Evolutionary conservation across 768 basidiomycete genomes (phyloP).

Genomic region (Sarcomyxa edulis): DNA sequence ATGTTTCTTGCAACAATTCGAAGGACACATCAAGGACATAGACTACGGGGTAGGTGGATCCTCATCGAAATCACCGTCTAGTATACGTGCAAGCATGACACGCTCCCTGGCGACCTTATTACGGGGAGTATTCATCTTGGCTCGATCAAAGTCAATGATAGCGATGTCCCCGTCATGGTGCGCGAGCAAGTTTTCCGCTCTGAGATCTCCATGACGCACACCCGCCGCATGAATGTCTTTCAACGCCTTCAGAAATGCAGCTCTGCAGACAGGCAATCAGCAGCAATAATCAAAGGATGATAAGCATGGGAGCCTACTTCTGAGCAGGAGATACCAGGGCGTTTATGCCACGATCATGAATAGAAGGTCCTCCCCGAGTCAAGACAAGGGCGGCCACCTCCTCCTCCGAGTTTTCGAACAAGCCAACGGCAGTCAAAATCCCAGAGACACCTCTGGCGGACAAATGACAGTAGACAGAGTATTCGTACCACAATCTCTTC

Average conservation of each 20-base stretch:
- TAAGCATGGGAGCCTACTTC: background rate
- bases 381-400: slow-evolving; percentile 5
- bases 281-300: background rate
- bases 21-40: no score
- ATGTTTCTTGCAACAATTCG: no score
- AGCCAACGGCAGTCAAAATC: slow-evolving; percentile 6
- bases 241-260: background rate
- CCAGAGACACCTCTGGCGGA: no score
- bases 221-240: slow-evolving; percentile 4
- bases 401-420: slow-evolving; percentile 9
- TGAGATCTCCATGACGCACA: slow-evolving; percentile 2
- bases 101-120: no score
- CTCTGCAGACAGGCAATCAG: background rate
- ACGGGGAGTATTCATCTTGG: no score
- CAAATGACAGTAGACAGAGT: slow-evolving; percentile 8
- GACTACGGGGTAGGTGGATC: no score
- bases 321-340: background rate
- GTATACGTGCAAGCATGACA: no score
- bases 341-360: background rate
- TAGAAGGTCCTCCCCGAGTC: background rate
- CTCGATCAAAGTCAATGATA: slow-evolving; percentile 6
- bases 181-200: slow-evolving; percentile 2
- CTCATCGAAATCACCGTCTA: no score
- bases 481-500: slow-evolving; percentile 8
- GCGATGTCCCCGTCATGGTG: background rate